These are phyloP conservation scores for Thermomucor indicae-seudaticae DNA, from an alignment of 371 early-diverging fungal genomes.

Conservation along the genomic window DNA sequence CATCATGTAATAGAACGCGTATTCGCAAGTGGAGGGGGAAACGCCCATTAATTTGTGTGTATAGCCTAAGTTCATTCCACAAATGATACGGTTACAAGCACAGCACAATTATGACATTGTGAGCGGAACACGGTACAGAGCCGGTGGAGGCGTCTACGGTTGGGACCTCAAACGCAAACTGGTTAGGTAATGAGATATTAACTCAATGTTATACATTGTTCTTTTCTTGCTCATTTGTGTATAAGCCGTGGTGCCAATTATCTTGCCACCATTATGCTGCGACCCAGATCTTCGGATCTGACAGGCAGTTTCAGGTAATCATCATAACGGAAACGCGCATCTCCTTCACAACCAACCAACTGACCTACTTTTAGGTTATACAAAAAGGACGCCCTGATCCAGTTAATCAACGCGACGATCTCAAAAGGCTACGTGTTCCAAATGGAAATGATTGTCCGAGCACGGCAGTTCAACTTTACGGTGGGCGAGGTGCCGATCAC, in stretches of 20 bases:
- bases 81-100: conserved; percentile 87
- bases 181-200: too few relatives aligned
- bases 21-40: neutral
- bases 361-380: conserved; percentile 66
- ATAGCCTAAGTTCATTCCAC: conserved; percentile 95
- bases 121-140: conserved; percentile 91
- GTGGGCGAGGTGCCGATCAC: conserved; percentile 97
- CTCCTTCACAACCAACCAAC: neutral
- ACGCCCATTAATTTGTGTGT: neutral
- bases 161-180: conserved; percentile 98
- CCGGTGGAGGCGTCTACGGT: conserved; percentile 95
- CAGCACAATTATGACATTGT: conserved; percentile 90
- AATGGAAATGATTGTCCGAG: conserved; percentile 99
- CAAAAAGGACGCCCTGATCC: conserved; percentile 85
- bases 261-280: conserved; percentile 88
- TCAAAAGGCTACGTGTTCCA: conserved; percentile 99
- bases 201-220: too few relatives aligned
- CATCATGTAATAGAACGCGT: conserved; percentile 73
- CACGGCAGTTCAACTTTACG: conserved; percentile 82
- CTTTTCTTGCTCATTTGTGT: neutral
- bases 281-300: conserved; percentile 91
- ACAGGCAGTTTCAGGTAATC: conserved; percentile 92
- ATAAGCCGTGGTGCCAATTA: conserved; percentile 95
- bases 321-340: neutral
- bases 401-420: conserved; percentile 81